Conservation (phyloP, 306 rosid genomes). For the Lagenaria siceraria region DNA sequence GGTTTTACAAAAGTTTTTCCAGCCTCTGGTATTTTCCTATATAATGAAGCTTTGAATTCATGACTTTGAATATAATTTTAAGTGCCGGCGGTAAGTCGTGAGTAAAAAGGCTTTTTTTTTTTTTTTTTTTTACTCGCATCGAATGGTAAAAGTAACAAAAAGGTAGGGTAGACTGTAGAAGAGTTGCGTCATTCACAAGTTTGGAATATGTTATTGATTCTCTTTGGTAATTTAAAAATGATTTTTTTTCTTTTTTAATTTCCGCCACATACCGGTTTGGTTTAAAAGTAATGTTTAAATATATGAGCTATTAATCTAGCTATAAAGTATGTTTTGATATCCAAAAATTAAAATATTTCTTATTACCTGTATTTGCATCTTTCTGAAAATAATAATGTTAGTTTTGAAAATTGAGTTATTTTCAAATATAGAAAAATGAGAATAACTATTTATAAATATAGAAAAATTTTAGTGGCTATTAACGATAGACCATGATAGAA, state of each 20-base stretch:
- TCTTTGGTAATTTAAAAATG: not conserved
- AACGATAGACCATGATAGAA: too few relatives aligned
- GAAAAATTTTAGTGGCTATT: too few relatives aligned
- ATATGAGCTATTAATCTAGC: too few relatives aligned
- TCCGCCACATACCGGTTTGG: too few relatives aligned
- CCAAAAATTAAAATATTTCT: too few relatives aligned
- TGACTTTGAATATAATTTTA: not conserved
- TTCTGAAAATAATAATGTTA: too few relatives aligned
- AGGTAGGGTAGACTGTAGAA: not conserved
- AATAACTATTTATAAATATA: too few relatives aligned
- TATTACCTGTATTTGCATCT: too few relatives aligned
- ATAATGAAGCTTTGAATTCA: not conserved
- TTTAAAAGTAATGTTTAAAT: too few relatives aligned
- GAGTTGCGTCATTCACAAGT: not conserved
- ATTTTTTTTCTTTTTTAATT: not conserved
- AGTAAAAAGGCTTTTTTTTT: not conserved
- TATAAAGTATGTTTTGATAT: too few relatives aligned
- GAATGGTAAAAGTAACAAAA: not conserved
- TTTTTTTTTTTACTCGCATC: not conserved
- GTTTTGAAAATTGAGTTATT: too few relatives aligned
- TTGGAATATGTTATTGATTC: not conserved
- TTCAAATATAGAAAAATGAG: too few relatives aligned
- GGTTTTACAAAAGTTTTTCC: not conserved
- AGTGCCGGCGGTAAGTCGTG: not conserved
- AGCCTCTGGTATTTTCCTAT: not conserved